Conservation (phyloP, 305 asterid genomes). For the Fraxinus sp. region DNA sequence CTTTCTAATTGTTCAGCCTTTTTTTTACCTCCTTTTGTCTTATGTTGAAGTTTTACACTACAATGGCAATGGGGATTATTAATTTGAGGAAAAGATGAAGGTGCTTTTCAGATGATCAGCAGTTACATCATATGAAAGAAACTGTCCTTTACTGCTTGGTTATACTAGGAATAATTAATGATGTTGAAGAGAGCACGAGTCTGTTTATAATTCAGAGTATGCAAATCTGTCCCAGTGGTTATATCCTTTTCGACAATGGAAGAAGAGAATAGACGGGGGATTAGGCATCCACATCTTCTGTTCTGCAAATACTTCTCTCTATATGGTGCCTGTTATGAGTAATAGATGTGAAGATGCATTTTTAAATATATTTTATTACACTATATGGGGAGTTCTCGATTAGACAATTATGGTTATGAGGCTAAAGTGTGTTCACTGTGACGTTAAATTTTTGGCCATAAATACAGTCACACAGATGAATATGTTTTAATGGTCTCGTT, state of each 20-base stretch:
- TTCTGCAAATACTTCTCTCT: neutral
- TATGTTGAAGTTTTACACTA: conserved; percentile 4
- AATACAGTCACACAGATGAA: conserved; percentile 19
- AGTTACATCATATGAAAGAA: neutral
- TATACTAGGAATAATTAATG: conserved; percentile 2
- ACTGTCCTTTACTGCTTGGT: conserved; percentile 7
- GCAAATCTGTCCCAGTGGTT: neutral
- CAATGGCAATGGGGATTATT: conserved; percentile 18
- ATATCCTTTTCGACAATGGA: neutral
- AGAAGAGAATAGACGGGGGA: neutral
- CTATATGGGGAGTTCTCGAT: neutral
- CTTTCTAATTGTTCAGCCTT: conserved; percentile 2
- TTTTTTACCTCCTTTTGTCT: neutral
- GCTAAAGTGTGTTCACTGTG: neutral
- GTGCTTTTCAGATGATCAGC: conserved; percentile 1
- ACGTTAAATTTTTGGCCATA: neutral
- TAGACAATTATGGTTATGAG: neutral
- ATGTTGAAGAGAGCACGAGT: conserved; percentile 4
- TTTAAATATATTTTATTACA: conserved; percentile 11
- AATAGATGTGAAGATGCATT: neutral
- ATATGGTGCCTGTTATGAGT: neutral
- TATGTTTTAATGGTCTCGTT: conserved; percentile 12
- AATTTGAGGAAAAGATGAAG: conserved; percentile 12
- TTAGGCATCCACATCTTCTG: neutral
- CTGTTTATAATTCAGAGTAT: neutral